Conservation (phyloP, 116 monocot genomes). For the Dioscorea cayenensis region DNA sequence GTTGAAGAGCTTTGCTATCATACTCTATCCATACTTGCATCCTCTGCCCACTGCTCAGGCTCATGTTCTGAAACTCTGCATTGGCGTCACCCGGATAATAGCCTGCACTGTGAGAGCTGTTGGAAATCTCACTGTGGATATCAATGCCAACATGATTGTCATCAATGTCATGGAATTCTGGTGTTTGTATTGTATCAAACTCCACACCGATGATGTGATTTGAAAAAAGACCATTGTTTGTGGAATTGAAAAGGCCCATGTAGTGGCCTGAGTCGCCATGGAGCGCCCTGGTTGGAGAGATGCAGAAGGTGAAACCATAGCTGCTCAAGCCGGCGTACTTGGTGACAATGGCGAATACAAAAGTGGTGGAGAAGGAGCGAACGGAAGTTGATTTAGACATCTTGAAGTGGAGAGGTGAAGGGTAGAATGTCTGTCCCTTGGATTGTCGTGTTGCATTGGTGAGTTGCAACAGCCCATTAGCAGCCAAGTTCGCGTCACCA, state of each 20-base stretch:
- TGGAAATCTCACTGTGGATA: slow-evolving; percentile 11
- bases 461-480: slow-evolving; percentile 3
- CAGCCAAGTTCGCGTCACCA: neutral
- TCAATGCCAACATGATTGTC: slow-evolving; percentile 30
- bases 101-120: neutral
- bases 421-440: slow-evolving; percentile 13
- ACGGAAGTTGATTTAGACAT: neutral
- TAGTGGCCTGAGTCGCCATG: neutral
- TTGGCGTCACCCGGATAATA: neutral
- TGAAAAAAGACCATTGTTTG: slow-evolving; percentile 1
- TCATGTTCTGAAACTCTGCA: slow-evolving; percentile 8
- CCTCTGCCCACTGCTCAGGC: slow-evolving; percentile 11
- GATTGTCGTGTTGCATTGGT: neutral
- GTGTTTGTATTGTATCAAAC: slow-evolving; percentile 13
- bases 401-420: neutral
- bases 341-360: slow-evolving; percentile 13
- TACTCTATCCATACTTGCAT: slow-evolving; percentile 46
- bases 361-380: slow-evolving; percentile 9
- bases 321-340: neutral
- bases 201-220: slow-evolving; percentile 22
- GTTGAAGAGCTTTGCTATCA: neutral
- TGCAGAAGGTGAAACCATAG: slow-evolving; percentile 2
- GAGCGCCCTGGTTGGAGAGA: neutral
- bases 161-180: slow-evolving; percentile 16
- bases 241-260: slow-evolving; percentile 18